Evolutionary conservation across 2,329 filamentous ascomycete species (phyloP).

Genomic region (Cytospora piceicola): DNA sequence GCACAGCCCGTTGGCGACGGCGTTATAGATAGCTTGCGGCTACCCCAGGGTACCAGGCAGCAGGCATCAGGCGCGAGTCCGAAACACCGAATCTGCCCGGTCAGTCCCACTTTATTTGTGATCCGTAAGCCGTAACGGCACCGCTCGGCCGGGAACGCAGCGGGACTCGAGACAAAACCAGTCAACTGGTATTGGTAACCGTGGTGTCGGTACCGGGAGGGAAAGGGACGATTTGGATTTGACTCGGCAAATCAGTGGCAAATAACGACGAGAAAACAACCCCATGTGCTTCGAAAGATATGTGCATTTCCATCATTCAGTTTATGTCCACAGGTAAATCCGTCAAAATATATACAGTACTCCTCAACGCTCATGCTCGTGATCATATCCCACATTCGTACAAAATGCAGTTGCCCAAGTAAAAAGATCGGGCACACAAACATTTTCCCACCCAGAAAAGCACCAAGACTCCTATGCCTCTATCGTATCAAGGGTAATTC

Average conservation of each 20-base stretch:
- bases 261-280: not conserved
- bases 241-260: not conserved
- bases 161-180: not conserved
- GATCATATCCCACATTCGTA: not conserved
- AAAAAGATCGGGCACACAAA: not conserved
- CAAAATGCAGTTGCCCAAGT: not conserved
- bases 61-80: constrained; percentile 2
- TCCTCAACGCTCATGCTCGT: not conserved
- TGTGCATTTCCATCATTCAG: not conserved
- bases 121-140: not conserved
- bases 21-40: too few species aligned
- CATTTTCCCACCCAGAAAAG: not conserved
- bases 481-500: not conserved
- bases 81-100: constrained; percentile 17
- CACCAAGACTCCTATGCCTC: not conserved
- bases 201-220: not conserved
- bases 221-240: too few species aligned
- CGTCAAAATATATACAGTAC: not conserved
- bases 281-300: not conserved
- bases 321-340: not conserved
- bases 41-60: too few species aligned
- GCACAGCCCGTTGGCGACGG: too few species aligned
- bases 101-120: not conserved
- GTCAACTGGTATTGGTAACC: not conserved
- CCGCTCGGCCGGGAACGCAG: not conserved